These are phyloP conservation scores for Nidularia sp. DNA, from an alignment of 768 basidiomycete species.

Conservation along the genomic window DNA sequence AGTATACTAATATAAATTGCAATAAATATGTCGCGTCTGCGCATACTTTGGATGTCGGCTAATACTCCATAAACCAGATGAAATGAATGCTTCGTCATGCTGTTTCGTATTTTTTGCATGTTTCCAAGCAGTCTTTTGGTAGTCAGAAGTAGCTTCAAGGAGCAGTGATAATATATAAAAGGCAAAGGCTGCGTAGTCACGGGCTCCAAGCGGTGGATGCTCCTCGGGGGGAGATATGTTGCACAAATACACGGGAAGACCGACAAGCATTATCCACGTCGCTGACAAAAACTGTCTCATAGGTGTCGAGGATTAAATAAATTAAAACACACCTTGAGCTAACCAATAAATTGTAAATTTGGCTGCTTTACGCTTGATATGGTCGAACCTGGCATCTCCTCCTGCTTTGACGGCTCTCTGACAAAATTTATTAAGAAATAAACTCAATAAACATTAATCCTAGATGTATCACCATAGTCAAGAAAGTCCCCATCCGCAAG, in stretches of 20 bases:
- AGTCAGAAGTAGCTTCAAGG: slow-evolving; percentile 60
- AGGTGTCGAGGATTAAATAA: neutral
- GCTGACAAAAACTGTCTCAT: slow-evolving; percentile 23
- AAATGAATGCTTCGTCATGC: slow-evolving; percentile 71
- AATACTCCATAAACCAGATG: slow-evolving; percentile 60
- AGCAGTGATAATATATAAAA: slow-evolving; percentile 55
- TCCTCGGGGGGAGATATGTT: slow-evolving; percentile 48
- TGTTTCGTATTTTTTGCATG: slow-evolving; percentile 52
- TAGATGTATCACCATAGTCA: slow-evolving; percentile 38
- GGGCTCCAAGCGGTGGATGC: slow-evolving; percentile 46
- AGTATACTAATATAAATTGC: no score
- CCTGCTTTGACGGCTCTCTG: slow-evolving; percentile 44
- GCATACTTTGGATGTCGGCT: slow-evolving; percentile 73
- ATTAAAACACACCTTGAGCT: slow-evolving; percentile 39
- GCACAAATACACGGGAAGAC: slow-evolving; percentile 64
- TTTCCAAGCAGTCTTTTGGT: slow-evolving; percentile 64
- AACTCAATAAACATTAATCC: neutral
- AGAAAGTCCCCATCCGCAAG: slow-evolving; percentile 56
- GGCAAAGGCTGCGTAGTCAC: slow-evolving; percentile 51
- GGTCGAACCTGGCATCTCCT: slow-evolving; percentile 63
- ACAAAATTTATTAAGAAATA: neutral
- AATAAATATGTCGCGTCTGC: neutral
- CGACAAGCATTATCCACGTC: slow-evolving; percentile 65
- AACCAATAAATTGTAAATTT: slow-evolving; percentile 60
- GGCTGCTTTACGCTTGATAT: slow-evolving; percentile 35